Base-by-base conservation (phyloP, 164 flowering plant genomes). In the Berberis vulgaris region DNA sequence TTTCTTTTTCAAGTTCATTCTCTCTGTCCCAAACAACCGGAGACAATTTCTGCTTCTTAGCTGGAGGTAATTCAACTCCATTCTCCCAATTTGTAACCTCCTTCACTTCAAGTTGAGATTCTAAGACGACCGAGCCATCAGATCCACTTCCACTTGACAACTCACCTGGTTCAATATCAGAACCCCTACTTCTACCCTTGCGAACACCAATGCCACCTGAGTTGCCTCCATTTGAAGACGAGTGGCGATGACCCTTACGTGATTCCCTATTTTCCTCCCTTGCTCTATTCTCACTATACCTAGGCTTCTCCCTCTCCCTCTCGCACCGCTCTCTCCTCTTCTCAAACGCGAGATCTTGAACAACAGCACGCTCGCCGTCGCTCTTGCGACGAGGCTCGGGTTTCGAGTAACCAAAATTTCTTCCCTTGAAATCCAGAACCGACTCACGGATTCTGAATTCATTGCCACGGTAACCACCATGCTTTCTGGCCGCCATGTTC, bases 121-220 rank as follows among this genome's bases (percentile, higher is more conserved):
- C 91, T 3, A 77, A 74, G 26, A 75, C 87, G 50, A 67, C 67
- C n/a, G 74, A 82, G 49, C 76, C 90, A 63, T 91, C 90, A 64
- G 90, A 86, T 41, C 84, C 97, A 80, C 87, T 85, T 66, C 86
- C 96, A 76, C 93, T 87, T 0, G 93, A 86, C 65, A 92, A 68
- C 69, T 89, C 98, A 47, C 96, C 96, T 7, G 93, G 89, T 71
- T 89, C 96, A 54, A 82, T 76, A 45, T 86, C 93, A 6, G 65
- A 58, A 7, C 61, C 58, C 59, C 74, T 84, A 53, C 49, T 11
- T 3, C 59, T 9, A 2, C 41, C 39, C 7, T 26, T 26, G 26
- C 59, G 41, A 3, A 5, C 38, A 8, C 38, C 57, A 54, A 5
- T 13, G 1, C 57, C 38, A 11, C 57, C 38, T 9, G 13, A 5